Percentiles rank a stretch among this genome's conserved stretches.
These are phyloP conservation scores for Porogramme epimiltina DNA, from an alignment of 1,284 basidiomycete species.

Conservation along the genomic window DNA sequence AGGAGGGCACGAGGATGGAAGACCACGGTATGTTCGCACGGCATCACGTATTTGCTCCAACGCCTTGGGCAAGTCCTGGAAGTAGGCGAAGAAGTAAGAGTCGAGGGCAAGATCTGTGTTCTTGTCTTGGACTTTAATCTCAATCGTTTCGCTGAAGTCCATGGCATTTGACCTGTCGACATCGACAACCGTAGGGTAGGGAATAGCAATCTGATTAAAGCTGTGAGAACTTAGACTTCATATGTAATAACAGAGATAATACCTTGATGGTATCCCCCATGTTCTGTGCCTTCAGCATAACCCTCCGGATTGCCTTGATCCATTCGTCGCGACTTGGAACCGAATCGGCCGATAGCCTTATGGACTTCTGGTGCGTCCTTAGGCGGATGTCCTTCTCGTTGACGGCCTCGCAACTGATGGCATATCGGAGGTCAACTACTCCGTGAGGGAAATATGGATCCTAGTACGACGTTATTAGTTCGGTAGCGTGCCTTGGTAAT, in stretches of 20 bases:
- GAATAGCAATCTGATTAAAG: slow-evolving; percentile 82
- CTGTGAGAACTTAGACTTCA: neutral
- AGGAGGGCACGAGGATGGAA: slow-evolving; percentile 34
- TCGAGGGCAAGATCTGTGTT: slow-evolving; percentile 79
- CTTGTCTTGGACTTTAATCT: slow-evolving; percentile 88
- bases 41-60: slow-evolving; percentile 79
- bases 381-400: slow-evolving; percentile 78
- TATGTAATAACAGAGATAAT: slow-evolving; percentile 1
- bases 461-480: slow-evolving; percentile 35
- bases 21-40: slow-evolving; percentile 57
- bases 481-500: neutral
- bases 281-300: slow-evolving; percentile 94
- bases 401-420: slow-evolving; percentile 81
- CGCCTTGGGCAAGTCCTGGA: slow-evolving; percentile 76
- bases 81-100: slow-evolving; percentile 94
- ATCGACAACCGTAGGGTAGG: slow-evolving; percentile 86
- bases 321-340: slow-evolving; percentile 85
- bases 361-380: slow-evolving; percentile 77
- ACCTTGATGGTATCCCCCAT: slow-evolving; percentile 94
- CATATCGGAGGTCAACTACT: slow-evolving; percentile 91
- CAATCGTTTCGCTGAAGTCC: slow-evolving; percentile 94
- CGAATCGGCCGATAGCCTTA: slow-evolving; percentile 79
- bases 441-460: slow-evolving; percentile 98
- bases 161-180: slow-evolving; percentile 87
- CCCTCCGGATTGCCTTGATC: slow-evolving; percentile 90